phyloP scores from a whole-genome alignment of 1,284 basidiomycete species.

The Xerocomus minutiporus region DNA sequence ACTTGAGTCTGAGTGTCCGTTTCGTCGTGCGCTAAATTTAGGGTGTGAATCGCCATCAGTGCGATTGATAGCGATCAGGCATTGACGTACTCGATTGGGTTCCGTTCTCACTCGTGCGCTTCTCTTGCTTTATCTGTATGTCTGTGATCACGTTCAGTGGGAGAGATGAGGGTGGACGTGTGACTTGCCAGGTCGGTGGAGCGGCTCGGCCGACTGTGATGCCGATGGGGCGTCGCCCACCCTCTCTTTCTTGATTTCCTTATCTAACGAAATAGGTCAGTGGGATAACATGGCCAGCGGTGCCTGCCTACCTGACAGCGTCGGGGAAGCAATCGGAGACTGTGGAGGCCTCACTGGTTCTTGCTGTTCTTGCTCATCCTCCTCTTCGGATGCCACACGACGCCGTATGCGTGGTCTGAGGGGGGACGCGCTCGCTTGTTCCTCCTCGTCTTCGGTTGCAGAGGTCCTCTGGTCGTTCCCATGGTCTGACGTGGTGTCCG shows the following conservation, averaged over 20 bases:
- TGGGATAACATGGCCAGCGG: background rate
- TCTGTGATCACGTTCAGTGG: slow-evolving; percentile 10
- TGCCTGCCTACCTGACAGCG: slow-evolving; percentile 6
- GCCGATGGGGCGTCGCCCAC: background rate
- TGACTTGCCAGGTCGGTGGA: slow-evolving; percentile 9
- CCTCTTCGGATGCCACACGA: slow-evolving; percentile 12
- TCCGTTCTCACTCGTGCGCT: background rate
- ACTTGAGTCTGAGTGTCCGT: background rate
- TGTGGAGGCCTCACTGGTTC: background rate
- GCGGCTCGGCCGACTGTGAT: background rate
- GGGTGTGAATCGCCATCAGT: background rate
- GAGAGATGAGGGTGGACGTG: background rate
- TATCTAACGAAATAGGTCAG: background rate
- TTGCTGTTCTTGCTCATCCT: slow-evolving; percentile 1
- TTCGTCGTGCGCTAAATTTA: slow-evolving; percentile 5
- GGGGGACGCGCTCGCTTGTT: background rate
- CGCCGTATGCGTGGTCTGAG: slow-evolving; percentile 7
- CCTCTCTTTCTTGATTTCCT: slow-evolving; percentile 5
- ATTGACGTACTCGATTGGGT: slow-evolving; percentile 12
- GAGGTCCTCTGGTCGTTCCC: background rate
- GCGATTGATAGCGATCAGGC: background rate
- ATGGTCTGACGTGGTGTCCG: slow-evolving; percentile 3
- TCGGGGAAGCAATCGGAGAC: slow-evolving; percentile 3
- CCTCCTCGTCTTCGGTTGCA: slow-evolving; percentile 3
- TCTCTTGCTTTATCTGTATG: slow-evolving; percentile 21